Conservation (phyloP, 2,329 filamentous ascomycete genomes). For the Annulohypoxylon truncatum region DNA sequence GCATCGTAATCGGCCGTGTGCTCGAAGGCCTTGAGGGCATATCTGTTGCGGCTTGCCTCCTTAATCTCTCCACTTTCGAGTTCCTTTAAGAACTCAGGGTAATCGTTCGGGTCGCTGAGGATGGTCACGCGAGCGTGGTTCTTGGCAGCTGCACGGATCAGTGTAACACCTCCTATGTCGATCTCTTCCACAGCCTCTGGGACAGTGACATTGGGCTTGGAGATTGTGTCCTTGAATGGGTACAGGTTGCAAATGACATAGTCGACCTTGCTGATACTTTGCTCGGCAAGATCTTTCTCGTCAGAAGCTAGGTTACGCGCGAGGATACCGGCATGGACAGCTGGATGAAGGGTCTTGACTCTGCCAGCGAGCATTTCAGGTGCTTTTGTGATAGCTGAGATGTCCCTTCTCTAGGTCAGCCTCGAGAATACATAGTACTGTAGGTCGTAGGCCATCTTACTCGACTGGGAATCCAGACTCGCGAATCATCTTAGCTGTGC, state of each 20-base stretch:
- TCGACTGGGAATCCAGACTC: slow-evolving; percentile 96
- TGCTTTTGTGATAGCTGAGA: slow-evolving; percentile 95
- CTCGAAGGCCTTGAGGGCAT: slow-evolving; percentile 97
- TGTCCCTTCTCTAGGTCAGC: slow-evolving; percentile 71
- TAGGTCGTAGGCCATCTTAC: slow-evolving; percentile 62
- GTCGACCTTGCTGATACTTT: slow-evolving; percentile 95
- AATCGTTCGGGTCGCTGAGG: slow-evolving; percentile 92
- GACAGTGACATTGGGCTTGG: slow-evolving; percentile 96
- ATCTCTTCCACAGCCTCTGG: slow-evolving; percentile 98
- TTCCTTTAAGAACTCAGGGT: slow-evolving; percentile 92
- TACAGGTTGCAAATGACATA: slow-evolving; percentile 99
- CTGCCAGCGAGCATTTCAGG: slow-evolving; percentile 87
- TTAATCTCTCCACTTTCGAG: slow-evolving; percentile 88
- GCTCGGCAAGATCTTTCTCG: slow-evolving; percentile 94
- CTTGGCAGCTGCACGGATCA: slow-evolving; percentile 96
- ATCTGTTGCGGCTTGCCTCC: slow-evolving; percentile 85
- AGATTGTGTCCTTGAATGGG: slow-evolving; percentile 98
- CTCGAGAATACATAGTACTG: slow-evolving; percentile 11
- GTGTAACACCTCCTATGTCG: slow-evolving; percentile 96
- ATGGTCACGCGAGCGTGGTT: slow-evolving; percentile 97
- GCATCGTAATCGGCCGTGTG: slow-evolving; percentile 97
- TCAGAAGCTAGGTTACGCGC: slow-evolving; percentile 94
- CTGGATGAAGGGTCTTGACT: slow-evolving; percentile 96
- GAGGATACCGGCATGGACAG: slow-evolving; percentile 90
- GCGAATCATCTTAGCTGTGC: slow-evolving; percentile 95